phyloP scores from a whole-genome alignment of 2,329 filamentous ascomycete genomes.

The Phaeophleospora eucalypticola region DNA sequence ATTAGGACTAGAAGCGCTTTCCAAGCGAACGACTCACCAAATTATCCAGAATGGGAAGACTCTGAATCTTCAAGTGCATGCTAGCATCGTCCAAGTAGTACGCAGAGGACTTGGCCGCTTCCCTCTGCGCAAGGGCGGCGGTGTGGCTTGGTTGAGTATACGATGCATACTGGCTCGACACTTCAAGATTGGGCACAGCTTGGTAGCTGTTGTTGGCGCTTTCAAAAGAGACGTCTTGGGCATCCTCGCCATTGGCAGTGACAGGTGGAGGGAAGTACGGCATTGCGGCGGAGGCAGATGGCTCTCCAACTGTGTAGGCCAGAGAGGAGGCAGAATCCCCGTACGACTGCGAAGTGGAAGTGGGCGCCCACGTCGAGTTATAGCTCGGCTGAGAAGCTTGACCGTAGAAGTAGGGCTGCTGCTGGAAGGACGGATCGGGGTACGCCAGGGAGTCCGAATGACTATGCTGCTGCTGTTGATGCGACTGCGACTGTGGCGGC shows the following conservation, averaged over 20 bases:
- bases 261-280: conserved; percentile 20
- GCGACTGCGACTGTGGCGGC: conserved; percentile 12
- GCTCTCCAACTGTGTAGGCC: conserved; percentile 12
- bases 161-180: conserved; percentile 15
- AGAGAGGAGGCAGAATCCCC: conserved; percentile 8
- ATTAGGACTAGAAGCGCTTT: not conserved
- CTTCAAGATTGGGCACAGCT: conserved; percentile 4
- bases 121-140: conserved; percentile 10
- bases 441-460: conserved; percentile 18
- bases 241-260: conserved; percentile 5
- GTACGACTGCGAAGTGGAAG: conserved; percentile 6
- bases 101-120: conserved; percentile 16
- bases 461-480: no score
- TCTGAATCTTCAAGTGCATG: conserved; percentile 53
- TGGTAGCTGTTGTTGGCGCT: conserved; percentile 8
- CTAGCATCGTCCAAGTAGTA: conserved; percentile 39
- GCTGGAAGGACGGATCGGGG: conserved; percentile 25
- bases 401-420: conserved; percentile 30
- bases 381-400: conserved; percentile 20
- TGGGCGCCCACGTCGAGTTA: conserved; percentile 23
- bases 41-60: conserved; percentile 58
- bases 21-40: conserved; percentile 42
- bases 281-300: conserved; percentile 14
- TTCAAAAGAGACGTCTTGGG: conserved; percentile 9
- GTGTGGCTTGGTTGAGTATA: conserved; percentile 7